Evolutionary conservation across 225 moss, liverwort and hornwort genomes (phyloP), one percentile per base, ranked within the genome.

Genomic region (Sphagnum tenellum): DNA sequence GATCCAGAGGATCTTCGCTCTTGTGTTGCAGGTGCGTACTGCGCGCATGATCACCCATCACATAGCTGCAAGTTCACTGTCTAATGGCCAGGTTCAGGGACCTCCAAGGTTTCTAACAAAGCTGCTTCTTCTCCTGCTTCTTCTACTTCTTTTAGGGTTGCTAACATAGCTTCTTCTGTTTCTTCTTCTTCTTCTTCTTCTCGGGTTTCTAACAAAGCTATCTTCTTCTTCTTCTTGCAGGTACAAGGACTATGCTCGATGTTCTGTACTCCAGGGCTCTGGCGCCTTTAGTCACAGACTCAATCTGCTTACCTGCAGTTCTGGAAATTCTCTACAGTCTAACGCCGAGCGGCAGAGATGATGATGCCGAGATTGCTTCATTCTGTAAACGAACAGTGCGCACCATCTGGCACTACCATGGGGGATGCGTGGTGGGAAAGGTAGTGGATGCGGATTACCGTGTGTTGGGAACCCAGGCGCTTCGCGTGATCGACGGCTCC

Each of bases 401-500:
- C 44, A 44, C 45, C 53, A 54, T 2, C 5, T 8, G 2, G 73
- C 78, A 78, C 49, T 78, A 66, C 71, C 78, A 78, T 9, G 78
- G 78, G 3, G 78, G 78, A 3, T 78, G 73, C 66, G 55, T 49
- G 3, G 0, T 59, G 2, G 77, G 66, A n/a, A 57, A 60, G 54
- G 80, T 80, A 5, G 76, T 76, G 66, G 76, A 80, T 44, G 4
- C 45, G 14, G 13, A 12, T 2, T 70, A 80, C 63, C 64, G 60
- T 46, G 76, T 80, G 11, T 50, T 51, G 3, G 76, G 76, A 6
- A 52, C 68, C n/a, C 12, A 9, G 44, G 11, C 69, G 4, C 48
- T 80, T 57, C 80, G 80, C 46, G 57, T 80, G 50, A 70, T 80
- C 0, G 73, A 80, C 13, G 80, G 76, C 4, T 77, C 80, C 57